A percentile compares a stretch with the other conserved stretches of the same genome.
These are phyloP conservation scores for Taiozyma onychis DNA, from an alignment of 1,139 yeast genomes.

Conservation along the genomic window DNA sequence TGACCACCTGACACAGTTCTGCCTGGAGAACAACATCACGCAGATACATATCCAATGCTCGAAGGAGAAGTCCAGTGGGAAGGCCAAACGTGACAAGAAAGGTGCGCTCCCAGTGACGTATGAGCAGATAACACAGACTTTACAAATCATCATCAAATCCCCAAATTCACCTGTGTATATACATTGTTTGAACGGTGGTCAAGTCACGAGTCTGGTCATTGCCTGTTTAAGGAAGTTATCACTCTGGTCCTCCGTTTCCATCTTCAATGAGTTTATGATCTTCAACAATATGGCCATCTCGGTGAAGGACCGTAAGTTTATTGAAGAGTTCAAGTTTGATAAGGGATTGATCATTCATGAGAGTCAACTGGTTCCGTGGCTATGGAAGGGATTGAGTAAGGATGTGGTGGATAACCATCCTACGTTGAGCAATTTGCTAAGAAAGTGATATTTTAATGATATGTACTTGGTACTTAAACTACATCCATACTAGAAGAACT, in stretches of 20 bases:
- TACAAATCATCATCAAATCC: conserved; percentile 55
- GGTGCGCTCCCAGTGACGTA: neutral
- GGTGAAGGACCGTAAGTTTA: conserved; percentile 75
- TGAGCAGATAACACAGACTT: conserved; percentile 54
- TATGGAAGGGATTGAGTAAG: conserved; percentile 67
- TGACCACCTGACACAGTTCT: conserved; percentile 45
- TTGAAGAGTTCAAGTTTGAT: conserved; percentile 65
- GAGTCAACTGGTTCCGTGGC: conserved; percentile 54
- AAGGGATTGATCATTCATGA: conserved; percentile 3
- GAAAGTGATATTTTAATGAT: no score
- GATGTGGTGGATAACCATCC: conserved; percentile 38
- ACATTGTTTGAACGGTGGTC: conserved; percentile 88
- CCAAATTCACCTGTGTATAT: conserved; percentile 67
- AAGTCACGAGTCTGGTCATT: conserved; percentile 73
- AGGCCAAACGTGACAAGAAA: conserved; percentile 42
- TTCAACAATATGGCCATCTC: conserved; percentile 70
- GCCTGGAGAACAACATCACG: conserved; percentile 39
- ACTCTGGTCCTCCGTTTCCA: conserved; percentile 87
- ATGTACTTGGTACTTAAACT: no score
- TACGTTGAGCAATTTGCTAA: conserved; percentile 15
- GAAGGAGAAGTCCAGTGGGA: conserved; percentile 28
- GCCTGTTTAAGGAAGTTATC: conserved; percentile 83
- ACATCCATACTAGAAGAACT: no score
- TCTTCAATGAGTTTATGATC: conserved; percentile 77
- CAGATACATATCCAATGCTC: conserved; percentile 65